These are phyloP conservation scores for Pluteus cervinus DNA, from an alignment of 768 basidiomycete genomes.

Conservation along the genomic window DNA sequence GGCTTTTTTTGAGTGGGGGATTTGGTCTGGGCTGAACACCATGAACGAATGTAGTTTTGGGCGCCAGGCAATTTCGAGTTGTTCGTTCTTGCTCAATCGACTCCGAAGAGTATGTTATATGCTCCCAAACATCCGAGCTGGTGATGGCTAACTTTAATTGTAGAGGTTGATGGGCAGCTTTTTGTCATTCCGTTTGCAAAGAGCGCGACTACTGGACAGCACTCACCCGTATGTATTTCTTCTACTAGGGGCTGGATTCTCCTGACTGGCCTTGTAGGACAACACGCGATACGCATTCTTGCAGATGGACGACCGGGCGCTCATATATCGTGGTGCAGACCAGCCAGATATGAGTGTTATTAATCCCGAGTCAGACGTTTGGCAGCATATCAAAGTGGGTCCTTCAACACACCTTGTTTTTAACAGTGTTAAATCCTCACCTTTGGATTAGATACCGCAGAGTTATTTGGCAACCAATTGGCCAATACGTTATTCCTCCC, in stretches of 20 bases:
- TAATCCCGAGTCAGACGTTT: conserved; percentile 95
- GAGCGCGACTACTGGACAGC: conserved; percentile 87
- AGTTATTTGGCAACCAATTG: conserved; percentile 87
- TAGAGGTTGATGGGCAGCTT: conserved; percentile 64
- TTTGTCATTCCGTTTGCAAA: conserved; percentile 91
- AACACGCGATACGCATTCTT: conserved; percentile 95
- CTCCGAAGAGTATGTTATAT: conserved; percentile 39
- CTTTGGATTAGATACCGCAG: conserved; percentile 64
- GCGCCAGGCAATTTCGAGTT: conserved; percentile 89
- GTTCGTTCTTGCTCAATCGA: conserved; percentile 58
- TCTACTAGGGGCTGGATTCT: not conserved
- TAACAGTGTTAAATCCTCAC: not conserved
- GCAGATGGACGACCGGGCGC: conserved; percentile 89
- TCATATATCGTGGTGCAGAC: conserved; percentile 93
- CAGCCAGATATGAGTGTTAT: conserved; percentile 98
- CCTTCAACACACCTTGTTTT: not conserved
- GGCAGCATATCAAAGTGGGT: conserved; percentile 89
- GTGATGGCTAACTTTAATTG: conserved; percentile 4
- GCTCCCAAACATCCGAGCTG: too few relatives aligned
- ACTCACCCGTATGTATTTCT: conserved; percentile 66
- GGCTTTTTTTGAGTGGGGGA: conserved; percentile 13
- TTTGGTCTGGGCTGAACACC: not conserved
- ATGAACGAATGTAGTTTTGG: conserved; percentile 67
- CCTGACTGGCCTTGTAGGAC: conserved; percentile 46
- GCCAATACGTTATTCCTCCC: conserved; percentile 89